phyloP scores from a whole-genome alignment of 148 eudicot genomes.

The Nyssa sinensis region DNA sequence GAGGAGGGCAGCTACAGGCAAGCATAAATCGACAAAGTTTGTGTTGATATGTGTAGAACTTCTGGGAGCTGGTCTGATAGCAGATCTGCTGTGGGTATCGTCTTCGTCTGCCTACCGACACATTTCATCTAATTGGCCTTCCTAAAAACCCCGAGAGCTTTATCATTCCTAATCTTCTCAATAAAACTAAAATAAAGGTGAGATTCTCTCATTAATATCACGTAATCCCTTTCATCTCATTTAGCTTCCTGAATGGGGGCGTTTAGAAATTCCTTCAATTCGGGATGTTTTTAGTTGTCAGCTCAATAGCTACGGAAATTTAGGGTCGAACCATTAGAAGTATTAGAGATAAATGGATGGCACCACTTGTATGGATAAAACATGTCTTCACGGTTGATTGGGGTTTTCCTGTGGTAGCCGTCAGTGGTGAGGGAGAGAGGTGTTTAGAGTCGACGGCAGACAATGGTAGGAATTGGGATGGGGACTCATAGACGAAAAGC shows the following conservation, averaged over 20 bases:
- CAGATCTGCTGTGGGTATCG: slow-evolving; percentile 79
- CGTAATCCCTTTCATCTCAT: neutral
- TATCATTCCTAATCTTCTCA: slow-evolving; percentile 17
- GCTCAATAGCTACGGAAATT: too few species aligned
- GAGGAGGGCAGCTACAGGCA: slow-evolving; percentile 17
- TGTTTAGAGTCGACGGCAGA: too few species aligned
- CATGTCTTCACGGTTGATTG: too few species aligned
- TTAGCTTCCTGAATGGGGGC: neutral
- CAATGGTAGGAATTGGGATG: too few species aligned
- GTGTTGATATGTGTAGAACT: slow-evolving; percentile 32
- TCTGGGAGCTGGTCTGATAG: slow-evolving; percentile 54
- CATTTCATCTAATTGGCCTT: slow-evolving; percentile 35
- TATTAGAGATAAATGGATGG: too few species aligned
- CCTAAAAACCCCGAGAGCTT: slow-evolving; percentile 20
- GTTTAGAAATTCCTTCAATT: neutral
- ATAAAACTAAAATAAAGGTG: neutral
- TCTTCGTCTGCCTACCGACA: slow-evolving; percentile 37
- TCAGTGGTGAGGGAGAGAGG: too few species aligned
- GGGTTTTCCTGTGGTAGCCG: too few species aligned
- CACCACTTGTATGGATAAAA: too few species aligned
- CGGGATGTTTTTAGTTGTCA: neutral
- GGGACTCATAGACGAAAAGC: too few species aligned
- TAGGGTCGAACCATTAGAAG: too few species aligned
- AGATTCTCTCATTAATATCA: neutral
- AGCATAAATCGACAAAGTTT: slow-evolving; percentile 18